Evolutionary conservation across 2,329 filamentous ascomycete genomes (phyloP), one percentile per base, ranked within the genome.

Genomic region (Lachnellula suecica): DNA sequence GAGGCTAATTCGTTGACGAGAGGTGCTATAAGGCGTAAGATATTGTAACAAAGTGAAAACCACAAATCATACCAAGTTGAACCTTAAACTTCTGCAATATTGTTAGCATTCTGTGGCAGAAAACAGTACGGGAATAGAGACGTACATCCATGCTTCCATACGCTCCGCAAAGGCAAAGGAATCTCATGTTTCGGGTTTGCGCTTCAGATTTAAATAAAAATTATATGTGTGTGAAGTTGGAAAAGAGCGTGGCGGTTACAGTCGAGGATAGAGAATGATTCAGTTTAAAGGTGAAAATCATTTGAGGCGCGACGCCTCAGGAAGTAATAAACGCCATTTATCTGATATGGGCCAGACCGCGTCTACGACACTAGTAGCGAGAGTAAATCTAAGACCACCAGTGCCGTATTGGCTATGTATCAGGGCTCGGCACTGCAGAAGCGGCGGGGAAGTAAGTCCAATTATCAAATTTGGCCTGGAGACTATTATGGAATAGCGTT

Each of bases 121-220:
- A 35, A 22, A 25, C 15, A 13, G 10, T 7, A 24, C 9, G 49
- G 24, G 22, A 34, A 40, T 11, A 11, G 9, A 17, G 20, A 68
- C 75, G 70, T 66, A 79, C 77, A 59, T 76, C 74, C 46, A 79
- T 75, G 68, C 78, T 83, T 49, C 80, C 79, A 63, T 78, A 83
- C 20, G 80, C 77, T 56, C 80, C 80, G 29, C 79, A 79, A 8
- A 83, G 71, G 63, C 80, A 83, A 27, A 83, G 66, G 47, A 83
- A 78, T 61, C 71, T 79, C 79, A 83, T 82, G 17, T 57, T 73
- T 65, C 49, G 2, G 10, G 11, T 15, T 1, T 5, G 17, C 11
- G 17, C 25, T 24, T 15, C n/a, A 13, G 22, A n/a, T 22, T 13
- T 11, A 5, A 15, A 25, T 8, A 27, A 37, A 37, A n/a, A 17